A percentile compares a stretch with the other conserved stretches of the same genome.
phyloP scores from a whole-genome alignment of 495 filamentous ascomycete genomes.

The Podospora fimiseda region DNA sequence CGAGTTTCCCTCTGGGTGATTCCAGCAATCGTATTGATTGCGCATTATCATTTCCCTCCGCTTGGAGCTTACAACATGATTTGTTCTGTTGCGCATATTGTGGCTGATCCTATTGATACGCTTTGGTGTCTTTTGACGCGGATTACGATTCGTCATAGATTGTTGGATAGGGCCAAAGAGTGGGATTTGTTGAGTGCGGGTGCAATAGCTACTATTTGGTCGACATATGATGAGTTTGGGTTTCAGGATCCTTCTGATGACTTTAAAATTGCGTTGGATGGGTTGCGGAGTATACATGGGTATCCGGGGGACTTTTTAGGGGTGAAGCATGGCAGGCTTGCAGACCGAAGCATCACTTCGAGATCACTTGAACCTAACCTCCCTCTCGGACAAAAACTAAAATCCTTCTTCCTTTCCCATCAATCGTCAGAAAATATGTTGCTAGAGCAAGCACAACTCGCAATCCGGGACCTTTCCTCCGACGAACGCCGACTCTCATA shows the following conservation, averaged over 20 bases:
- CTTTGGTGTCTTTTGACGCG: slow-evolving; percentile 18
- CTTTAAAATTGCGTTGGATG: neutral
- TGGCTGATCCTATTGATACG: slow-evolving; percentile 19
- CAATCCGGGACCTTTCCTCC: slow-evolving; percentile 1
- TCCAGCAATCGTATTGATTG: slow-evolving; percentile 13
- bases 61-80: slow-evolving; percentile 6
- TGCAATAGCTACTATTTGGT: slow-evolving; percentile 10
- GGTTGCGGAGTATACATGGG: neutral
- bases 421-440: neutral
- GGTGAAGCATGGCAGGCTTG: neutral
- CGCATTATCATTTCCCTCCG: slow-evolving; percentile 15
- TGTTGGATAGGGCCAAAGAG: slow-evolving; percentile 2
- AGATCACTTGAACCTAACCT: neutral
- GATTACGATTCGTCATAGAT: slow-evolving; percentile 2
- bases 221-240: slow-evolving; percentile 8
- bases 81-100: slow-evolving; percentile 7
- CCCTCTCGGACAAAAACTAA: neutral
- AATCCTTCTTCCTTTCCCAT: neutral
- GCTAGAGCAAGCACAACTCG: slow-evolving; percentile 6
- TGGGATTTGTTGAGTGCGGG: neutral
- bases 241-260: slow-evolving; percentile 8
- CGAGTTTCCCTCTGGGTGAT: slow-evolving; percentile 16
- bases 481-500: slow-evolving; percentile 5
- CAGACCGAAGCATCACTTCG: neutral
- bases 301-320: neutral